These are phyloP conservation scores for Rhodotorula kratochvilovae DNA, from an alignment of 768 basidiomycete genomes.

Conservation along the genomic window DNA sequence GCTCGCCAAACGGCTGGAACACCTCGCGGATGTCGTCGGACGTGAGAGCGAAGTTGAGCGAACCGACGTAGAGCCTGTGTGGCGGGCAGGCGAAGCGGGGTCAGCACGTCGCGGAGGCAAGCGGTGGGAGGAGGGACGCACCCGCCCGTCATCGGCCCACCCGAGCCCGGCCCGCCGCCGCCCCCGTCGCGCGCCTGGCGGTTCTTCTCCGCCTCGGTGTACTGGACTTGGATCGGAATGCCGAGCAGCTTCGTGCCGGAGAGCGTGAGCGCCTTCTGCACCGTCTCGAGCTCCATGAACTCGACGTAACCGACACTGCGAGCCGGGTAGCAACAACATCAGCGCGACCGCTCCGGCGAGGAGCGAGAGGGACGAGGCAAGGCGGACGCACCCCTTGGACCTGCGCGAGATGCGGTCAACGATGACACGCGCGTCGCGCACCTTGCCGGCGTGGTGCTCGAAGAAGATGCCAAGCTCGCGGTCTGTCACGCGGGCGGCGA, in stretches of 20 bases:
- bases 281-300: constrained; percentile 81
- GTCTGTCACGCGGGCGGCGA: constrained; percentile 92
- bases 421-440: constrained; percentile 93
- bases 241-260: constrained; percentile 98
- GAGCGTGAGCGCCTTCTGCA: constrained; percentile 81
- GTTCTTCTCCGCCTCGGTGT: constrained; percentile 91
- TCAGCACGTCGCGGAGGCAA: too few relatives aligned
- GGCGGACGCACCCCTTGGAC: constrained; percentile 79
- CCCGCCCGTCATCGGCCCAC: constrained; percentile 32
- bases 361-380: background rate
- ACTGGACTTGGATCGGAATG: constrained; percentile 90
- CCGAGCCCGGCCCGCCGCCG: background rate
- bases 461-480: constrained; percentile 98
- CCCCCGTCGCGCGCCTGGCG: constrained; percentile 30
- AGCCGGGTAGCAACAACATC: background rate
- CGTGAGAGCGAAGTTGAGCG: constrained; percentile 91
- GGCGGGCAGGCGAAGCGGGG: constrained; percentile 36
- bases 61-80: constrained; percentile 87
- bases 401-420: constrained; percentile 89
- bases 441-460: constrained; percentile 89
- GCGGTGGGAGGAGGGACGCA: background rate
- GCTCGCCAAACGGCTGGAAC: constrained; percentile 95
- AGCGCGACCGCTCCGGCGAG: background rate
- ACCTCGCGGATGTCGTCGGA: constrained; percentile 98
- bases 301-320: constrained; percentile 95